phyloP scores from a whole-genome alignment of 495 filamentous ascomycete genomes.

The Neurospora tetraspora region DNA sequence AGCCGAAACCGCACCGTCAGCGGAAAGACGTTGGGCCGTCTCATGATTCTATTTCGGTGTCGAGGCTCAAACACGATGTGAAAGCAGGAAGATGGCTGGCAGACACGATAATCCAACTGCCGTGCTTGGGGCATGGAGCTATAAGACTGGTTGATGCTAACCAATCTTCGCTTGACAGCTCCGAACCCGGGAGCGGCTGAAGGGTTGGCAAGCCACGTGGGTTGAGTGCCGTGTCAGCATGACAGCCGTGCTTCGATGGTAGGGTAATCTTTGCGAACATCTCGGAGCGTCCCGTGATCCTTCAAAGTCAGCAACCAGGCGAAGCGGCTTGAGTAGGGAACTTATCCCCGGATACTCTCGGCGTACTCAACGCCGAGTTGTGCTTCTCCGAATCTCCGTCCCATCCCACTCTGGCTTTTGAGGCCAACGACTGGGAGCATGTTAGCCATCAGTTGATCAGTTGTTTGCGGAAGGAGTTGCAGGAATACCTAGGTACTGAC shows the following conservation, averaged over 20 bases:
- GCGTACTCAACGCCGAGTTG: no score
- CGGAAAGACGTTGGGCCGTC: neutral
- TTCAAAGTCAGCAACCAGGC: no score
- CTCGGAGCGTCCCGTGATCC: neutral
- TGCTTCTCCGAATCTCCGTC: no score
- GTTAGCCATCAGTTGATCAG: no score
- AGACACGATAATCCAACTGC: neutral
- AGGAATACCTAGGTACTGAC: no score
- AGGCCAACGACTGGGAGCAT: no score
- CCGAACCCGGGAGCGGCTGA: neutral
- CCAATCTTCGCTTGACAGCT: neutral
- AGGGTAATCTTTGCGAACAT: neutral
- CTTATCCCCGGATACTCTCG: no score
- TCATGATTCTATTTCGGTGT: neutral
- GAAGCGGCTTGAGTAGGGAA: no score
- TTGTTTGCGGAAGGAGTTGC: no score
- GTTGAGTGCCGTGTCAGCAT: neutral
- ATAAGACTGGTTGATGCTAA: neutral
- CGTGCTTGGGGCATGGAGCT: neutral
- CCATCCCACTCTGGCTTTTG: no score
- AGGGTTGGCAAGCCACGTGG: neutral
- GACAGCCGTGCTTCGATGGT: neutral
- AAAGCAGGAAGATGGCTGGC: neutral
- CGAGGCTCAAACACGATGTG: neutral
- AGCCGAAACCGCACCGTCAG: neutral